Evolutionary conservation across 306 rosid species (phyloP), one percentile per base, ranked within the genome.

Genomic region (Spatholobus suberectus): DNA sequence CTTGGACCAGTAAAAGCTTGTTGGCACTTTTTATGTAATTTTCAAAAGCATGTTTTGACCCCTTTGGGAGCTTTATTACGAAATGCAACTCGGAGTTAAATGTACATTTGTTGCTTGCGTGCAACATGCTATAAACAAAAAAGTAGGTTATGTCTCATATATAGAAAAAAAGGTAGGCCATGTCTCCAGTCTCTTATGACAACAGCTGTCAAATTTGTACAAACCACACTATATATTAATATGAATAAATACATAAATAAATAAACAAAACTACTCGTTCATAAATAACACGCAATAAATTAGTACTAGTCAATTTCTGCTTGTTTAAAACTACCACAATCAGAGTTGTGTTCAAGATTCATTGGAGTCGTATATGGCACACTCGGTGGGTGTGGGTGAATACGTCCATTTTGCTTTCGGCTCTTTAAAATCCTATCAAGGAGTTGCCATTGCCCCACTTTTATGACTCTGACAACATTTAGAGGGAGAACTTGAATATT

Each of bases 41-140:
- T 47, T 47, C 74, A 65, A 65, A 65, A 65, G 24, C 82, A 65
- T 4, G 24, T 65, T 65, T 65, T 34, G 38, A 62, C 21, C 26
- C 32, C 7, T 54, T 21, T 11, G 8, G 35, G 70, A 20, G 9
- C 70, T 75, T 57, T 38, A 54, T 76, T 11, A 38, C 55, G 12
- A 17, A 38, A 57, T 61, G 32, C 40, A 76, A 44, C 59, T 61
- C 3, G 0, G 41, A 26, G 18, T 34, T 34, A 34, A 34, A 65
- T 34, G 12, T 65, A 65, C 9, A 5, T 12, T 29, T 40, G 62
- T 17, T 18, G 15, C 62, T 27, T 76, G 72, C 24, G 73, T 26
- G 58, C 37, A 13, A 21, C 46, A 43, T 9, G 74, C 35, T 63
- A 29, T 18, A 61, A 59, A 54, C 26, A 55, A 55, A 23, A 57